Evolutionary conservation across 192 early-diverging fungal genomes (phyloP), one percentile per base, ranked within the genome.

Genomic region (Mortierella antarctica): DNA sequence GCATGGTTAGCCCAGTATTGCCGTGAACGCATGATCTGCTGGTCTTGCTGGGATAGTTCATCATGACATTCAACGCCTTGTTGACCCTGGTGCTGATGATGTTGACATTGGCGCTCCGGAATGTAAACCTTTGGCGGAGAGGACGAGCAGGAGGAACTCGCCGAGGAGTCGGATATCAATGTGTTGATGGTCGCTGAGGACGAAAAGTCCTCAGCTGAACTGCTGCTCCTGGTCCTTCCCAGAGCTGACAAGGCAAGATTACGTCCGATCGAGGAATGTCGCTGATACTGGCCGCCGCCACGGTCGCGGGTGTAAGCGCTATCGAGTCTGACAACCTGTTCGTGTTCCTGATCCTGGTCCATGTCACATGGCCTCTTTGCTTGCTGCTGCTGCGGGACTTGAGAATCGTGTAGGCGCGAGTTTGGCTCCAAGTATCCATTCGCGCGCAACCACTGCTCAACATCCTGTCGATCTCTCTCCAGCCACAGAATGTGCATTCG

Each of bases 401-500:
- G 17, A 6, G 5, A 7, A 14, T 47, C 57, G 17, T 20, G 59
- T n/a, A 6, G 17, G 41, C 59, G 2, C 17, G 59, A 46, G 15
- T 1, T 45, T n/a, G 13, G 7, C 1, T 18, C 23, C 70, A 80
- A 50, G 23, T 80, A 80, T 1, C 77, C 70, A 64, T 80, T 71
- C 7, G 14, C 13, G 21, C 59, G 20, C 45, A 80, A 49, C 77
- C 77, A 80, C 10, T 52, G 21, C 65, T 80, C 77, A 1, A 80
- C 77, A 68, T 80, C 70, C 15, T 63, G 42, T 2, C 70, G 50
- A 49, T 80, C 77, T 31, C 77, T 40, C 53, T 80, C 70, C 14
- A 80, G 50, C 77, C 77, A 80, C 53, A 80, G 10, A 5, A 80
- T 80, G 56, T 86, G 84, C 73, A 86, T 82, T 47, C 90, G 80